Evolutionary conservation across 176 grass and related monocot species (phyloP).

Genomic region (Triticum timopheevii): DNA sequence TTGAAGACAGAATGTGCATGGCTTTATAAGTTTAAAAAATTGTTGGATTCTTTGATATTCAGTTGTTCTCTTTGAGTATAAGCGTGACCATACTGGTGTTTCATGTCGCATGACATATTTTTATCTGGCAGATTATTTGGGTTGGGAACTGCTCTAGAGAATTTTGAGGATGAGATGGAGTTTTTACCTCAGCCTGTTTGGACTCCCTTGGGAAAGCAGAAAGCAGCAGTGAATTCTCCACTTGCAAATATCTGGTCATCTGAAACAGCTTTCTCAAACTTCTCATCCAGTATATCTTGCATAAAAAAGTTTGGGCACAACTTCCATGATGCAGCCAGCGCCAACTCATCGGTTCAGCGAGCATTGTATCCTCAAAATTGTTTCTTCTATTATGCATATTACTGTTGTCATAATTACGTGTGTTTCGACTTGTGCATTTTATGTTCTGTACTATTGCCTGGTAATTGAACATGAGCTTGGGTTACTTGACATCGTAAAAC

Average conservation of each 20-base stretch:
- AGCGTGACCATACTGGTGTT: not conserved
- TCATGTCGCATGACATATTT: not conserved
- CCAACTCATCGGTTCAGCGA: constrained; percentile 31
- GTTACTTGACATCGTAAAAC: constrained; percentile 60
- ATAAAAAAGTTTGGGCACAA: constrained; percentile 40
- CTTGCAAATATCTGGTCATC: constrained; percentile 47
- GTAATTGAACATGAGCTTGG: constrained; percentile 32
- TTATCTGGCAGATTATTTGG: constrained; percentile 47
- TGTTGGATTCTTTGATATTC: not conserved
- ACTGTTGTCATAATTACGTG: not conserved
- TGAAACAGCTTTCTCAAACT: constrained; percentile 19
- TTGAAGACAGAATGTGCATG: not conserved
- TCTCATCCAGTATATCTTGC: constrained; percentile 55
- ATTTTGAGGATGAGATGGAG: constrained; percentile 34
- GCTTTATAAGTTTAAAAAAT: not conserved
- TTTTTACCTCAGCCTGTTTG: constrained; percentile 47
- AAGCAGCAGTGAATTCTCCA: constrained; percentile 23
- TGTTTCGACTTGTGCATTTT: constrained; percentile 7
- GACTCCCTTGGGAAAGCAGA: constrained; percentile 29
- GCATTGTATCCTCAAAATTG: constrained; percentile 63
- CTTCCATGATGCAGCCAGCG: constrained; percentile 16
- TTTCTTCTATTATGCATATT: constrained; percentile 19
- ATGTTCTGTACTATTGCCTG: not conserved
- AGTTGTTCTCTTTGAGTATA: constrained; percentile 6
- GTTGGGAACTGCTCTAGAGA: constrained; percentile 19